Conservation (phyloP, 164 flowering plant species). For the Magnolia sinica region DNA sequence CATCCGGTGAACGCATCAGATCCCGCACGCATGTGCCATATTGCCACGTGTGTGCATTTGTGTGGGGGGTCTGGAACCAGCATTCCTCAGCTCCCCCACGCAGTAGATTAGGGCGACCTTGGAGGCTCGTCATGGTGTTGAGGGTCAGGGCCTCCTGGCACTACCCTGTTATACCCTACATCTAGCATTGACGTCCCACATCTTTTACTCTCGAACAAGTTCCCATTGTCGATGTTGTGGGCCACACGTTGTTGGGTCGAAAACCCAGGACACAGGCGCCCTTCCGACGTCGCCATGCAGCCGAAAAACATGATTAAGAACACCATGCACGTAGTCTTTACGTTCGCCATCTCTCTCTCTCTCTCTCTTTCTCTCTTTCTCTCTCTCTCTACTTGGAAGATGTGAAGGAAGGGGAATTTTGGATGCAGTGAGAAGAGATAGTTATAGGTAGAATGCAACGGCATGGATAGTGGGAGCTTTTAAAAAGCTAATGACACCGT, state of each 20-base stretch:
- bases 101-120: background rate
- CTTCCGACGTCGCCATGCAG: background rate
- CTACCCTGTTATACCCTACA: background rate
- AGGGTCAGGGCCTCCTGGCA: slow-evolving; percentile 11
- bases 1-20: background rate
- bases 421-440: background rate
- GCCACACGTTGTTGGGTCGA: background rate
- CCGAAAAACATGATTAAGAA: background rate
- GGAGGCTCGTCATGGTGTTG: slow-evolving; percentile 8
- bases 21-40: background rate
- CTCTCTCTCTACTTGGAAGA: background rate
- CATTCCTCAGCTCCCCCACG: background rate
- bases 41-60: background rate
- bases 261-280: background rate
- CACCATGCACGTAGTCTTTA: background rate
- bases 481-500: background rate
- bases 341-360: slow-evolving; percentile 5
- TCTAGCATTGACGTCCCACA: background rate
- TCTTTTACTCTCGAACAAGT: background rate
- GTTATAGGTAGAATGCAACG: background rate
- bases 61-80: background rate
- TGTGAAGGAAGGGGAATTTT: slow-evolving; percentile 6
- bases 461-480: background rate
- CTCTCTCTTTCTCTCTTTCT: background rate
- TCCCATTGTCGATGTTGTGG: background rate